Evolutionary conservation across 176 grass and related monocot species (phyloP), one percentile per base, ranked within the genome.

Genomic region (Hsuehochloa calcarea): DNA sequence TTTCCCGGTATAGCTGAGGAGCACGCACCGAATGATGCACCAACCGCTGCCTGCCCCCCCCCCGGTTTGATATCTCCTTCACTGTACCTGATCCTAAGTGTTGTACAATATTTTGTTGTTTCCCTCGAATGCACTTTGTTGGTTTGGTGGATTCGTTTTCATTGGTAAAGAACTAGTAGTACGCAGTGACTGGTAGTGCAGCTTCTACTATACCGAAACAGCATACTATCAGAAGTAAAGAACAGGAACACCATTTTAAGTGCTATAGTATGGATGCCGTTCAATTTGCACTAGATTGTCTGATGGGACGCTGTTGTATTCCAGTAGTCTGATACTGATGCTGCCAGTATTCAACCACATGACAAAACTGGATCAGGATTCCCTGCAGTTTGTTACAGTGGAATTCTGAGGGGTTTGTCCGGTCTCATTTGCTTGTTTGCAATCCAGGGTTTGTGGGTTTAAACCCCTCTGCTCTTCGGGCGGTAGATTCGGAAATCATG

Each of bases 101-200:
- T 65, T 91, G 89, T 85, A 87, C 73, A 80, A 94, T 87, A 66
- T 80, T 79, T 75, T 85, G 84, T 66, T 84, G 86, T 81, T 79
- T 54, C 41, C 75, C 54, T 60, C 49, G 64, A 73, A 91, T 73
- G 59, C 74, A 84, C 52, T 71, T 84, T 81, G 83, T 81, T 91
- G 80, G n/a, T 84, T 78, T 44, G 49, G 29, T 88, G 45, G 69
- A 79, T 52, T 74, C 44, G 3, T 62, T 7, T 76, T 25, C 67
- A 81, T n/a, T 52, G 44, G 60, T 55, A 22, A 75, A 83, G 43
- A 74, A 5, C 45, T 64, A 83, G 56, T 41, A 40, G 45, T 29
- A n/a, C 38, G 22, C 14, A 41, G 45, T 75, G 72, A 75, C 45
- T 26, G 16, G 39, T 68, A 45, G 34, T 77, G 61, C 61, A 67